These are phyloP conservation scores for Rhodotorula taiwanensis DNA, from an alignment of 768 basidiomycete genomes.

Conservation along the genomic window DNA sequence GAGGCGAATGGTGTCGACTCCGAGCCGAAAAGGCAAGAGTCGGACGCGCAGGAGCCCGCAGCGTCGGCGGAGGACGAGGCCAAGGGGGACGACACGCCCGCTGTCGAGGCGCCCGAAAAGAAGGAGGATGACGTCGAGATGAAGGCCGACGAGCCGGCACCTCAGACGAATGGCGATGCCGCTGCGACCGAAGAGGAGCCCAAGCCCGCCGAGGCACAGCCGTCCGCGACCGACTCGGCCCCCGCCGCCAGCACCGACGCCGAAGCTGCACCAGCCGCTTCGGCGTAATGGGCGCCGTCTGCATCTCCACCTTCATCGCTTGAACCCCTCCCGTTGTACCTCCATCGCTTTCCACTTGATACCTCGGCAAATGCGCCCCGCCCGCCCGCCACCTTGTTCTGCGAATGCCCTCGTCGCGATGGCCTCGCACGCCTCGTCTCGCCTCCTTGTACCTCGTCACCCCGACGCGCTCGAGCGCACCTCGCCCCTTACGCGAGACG, in stretches of 20 bases:
- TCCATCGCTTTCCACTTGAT: not conserved
- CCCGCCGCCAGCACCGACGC: constrained; percentile 13
- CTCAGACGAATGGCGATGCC: constrained; percentile 10
- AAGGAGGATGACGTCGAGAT: constrained; percentile 7
- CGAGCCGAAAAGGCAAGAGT: constrained; percentile 16
- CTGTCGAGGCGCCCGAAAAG: constrained; percentile 9
- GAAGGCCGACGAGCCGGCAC: constrained; percentile 1
- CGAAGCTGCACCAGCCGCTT: not conserved
- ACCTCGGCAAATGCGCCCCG: not conserved
- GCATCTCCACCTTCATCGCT: not conserved
- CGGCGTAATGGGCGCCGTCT: not conserved
- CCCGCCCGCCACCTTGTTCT: not conserved
- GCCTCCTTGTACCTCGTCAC: too few species aligned
- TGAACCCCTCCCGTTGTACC: not conserved
- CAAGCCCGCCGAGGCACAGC: not conserved
- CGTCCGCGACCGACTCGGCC: constrained; percentile 1
- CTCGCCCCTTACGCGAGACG: too few species aligned
- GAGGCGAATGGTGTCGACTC: constrained; percentile 23
- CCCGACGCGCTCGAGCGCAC: too few species aligned
- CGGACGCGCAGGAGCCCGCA: not conserved
- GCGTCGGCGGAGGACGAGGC: constrained; percentile 14
- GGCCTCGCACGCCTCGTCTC: too few species aligned
- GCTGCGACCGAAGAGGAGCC: not conserved
- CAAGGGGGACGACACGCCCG: constrained; percentile 10
- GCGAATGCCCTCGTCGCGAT: not conserved